phyloP scores from a whole-genome alignment of 2,329 filamentous ascomycete genomes.

The Mycosphaerella sp. region DNA sequence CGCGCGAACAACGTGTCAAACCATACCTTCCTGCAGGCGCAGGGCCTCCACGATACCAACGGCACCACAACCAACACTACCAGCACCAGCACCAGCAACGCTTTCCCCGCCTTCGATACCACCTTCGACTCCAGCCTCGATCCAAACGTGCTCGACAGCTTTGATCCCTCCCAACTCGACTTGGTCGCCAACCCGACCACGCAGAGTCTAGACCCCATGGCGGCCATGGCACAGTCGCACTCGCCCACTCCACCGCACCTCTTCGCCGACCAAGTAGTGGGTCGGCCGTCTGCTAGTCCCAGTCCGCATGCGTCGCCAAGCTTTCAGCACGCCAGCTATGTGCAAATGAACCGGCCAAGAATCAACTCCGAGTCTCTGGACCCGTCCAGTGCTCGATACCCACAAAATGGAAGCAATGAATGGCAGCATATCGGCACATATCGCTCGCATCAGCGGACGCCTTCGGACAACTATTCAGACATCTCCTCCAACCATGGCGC shows the following conservation, averaged over 20 bases:
- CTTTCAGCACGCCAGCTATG: slow-evolving; percentile 42
- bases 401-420: slow-evolving; percentile 47
- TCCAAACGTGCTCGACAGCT: slow-evolving; percentile 52
- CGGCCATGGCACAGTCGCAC: slow-evolving; percentile 44
- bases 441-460: slow-evolving; percentile 72
- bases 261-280: slow-evolving; percentile 45
- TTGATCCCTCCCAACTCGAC: slow-evolving; percentile 38
- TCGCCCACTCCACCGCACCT: slow-evolving; percentile 52
- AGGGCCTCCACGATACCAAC: slow-evolving; percentile 35
- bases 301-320: slow-evolving; percentile 50
- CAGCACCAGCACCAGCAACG: slow-evolving; percentile 24
- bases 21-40: slow-evolving; percentile 38
- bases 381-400: slow-evolving; percentile 53
- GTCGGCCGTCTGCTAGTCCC: slow-evolving; percentile 47
- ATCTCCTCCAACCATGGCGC: slow-evolving; percentile 65
- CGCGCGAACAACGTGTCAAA: slow-evolving; percentile 31
- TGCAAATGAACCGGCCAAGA: slow-evolving; percentile 50
- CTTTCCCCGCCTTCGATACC: slow-evolving; percentile 55
- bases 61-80: slow-evolving; percentile 14
- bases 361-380: slow-evolving; percentile 52
- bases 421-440: slow-evolving; percentile 59
- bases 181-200: slow-evolving; percentile 38
- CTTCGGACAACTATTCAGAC: slow-evolving; percentile 82
- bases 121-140: slow-evolving; percentile 53
- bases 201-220: slow-evolving; percentile 45